A percentile compares a stretch with the other conserved stretches of the same genome.
These are phyloP conservation scores for Melocanna baccifera DNA, from an alignment of 176 grass and related monocot genomes.

Conservation along the genomic window DNA sequence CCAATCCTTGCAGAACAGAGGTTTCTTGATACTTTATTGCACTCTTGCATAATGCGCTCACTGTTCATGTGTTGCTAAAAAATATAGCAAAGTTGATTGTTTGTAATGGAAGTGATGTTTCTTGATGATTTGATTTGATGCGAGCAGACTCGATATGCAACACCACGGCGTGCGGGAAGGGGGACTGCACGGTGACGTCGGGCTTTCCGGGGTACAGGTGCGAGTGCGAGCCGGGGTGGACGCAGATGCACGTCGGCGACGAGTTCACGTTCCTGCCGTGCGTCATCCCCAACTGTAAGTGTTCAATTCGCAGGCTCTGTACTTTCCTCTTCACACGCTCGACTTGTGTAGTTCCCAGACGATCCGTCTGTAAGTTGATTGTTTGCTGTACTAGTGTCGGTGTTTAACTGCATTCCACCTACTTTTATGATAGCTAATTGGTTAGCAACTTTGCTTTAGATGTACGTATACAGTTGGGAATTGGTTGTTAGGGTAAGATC, in stretches of 20 bases:
- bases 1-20: background rate
- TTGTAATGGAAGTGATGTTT: background rate
- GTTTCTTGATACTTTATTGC: background rate
- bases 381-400: background rate
- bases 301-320: background rate
- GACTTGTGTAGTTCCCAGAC: background rate
- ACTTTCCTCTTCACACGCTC: background rate
- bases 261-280: conserved; percentile 70
- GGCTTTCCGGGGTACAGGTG: conserved; percentile 58
- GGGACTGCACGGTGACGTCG: conserved; percentile 52
- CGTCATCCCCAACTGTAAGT: conserved; percentile 89
- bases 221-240: conserved; percentile 72
- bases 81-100: background rate
- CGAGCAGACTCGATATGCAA: conserved; percentile 60
- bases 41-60: background rate
- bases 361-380: background rate
- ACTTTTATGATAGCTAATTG: background rate
- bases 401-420: conserved; percentile 12
- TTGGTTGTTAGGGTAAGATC: background rate
- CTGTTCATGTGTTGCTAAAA: background rate
- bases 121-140: background rate
- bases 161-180: conserved; percentile 64
- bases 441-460: background rate
- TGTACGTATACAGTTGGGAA: background rate
- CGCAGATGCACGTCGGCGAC: conserved; percentile 68